Evolutionary conservation across 1,284 basidiomycete species (phyloP).

Genomic region (Trichosporon faecale): DNA sequence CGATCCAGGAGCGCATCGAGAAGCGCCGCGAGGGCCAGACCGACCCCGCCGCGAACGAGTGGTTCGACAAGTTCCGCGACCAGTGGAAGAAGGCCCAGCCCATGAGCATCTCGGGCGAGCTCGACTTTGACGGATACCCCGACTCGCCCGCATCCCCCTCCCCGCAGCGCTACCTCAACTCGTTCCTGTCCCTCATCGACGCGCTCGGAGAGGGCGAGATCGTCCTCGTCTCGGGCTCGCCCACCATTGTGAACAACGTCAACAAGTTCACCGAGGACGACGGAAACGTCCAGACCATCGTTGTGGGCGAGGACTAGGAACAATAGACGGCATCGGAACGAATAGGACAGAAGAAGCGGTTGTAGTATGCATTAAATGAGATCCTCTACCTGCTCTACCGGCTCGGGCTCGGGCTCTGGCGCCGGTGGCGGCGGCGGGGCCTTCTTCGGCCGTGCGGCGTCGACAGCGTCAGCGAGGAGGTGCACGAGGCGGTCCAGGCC

Average conservation of each 20-base stretch:
- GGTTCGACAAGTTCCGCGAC: conserved; percentile 19
- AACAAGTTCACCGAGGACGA: conserved; percentile 17
- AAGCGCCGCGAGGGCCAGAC: conserved; percentile 10
- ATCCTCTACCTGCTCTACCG: conserved; percentile 11
- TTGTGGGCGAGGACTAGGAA: conserved; percentile 5
- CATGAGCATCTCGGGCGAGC: conserved; percentile 11
- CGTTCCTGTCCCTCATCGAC: conserved; percentile 21
- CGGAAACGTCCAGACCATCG: conserved; percentile 16
- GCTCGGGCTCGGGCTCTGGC: not conserved
- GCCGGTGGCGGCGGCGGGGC: not conserved
- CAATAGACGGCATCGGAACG: too few species aligned
- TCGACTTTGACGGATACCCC: conserved; percentile 23
- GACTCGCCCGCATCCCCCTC: conserved; percentile 18
- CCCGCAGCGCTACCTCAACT: conserved; percentile 21
- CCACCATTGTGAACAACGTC: conserved; percentile 15
- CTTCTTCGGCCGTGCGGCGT: conserved; percentile 54
- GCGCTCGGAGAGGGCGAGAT: conserved; percentile 16
- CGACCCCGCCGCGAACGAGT: conserved; percentile 14
- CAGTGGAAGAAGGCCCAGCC: conserved; percentile 19
- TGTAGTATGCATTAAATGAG: conserved; percentile 14
- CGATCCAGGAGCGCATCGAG: conserved; percentile 17
- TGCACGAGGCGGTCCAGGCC: conserved; percentile 67
- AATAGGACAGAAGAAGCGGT: not conserved
- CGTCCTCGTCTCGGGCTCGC: conserved; percentile 13
- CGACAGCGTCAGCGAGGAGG: conserved; percentile 65